These are phyloP conservation scores for Acmispon strigosus DNA, from an alignment of 306 rosid species.

Conservation along the genomic window DNA sequence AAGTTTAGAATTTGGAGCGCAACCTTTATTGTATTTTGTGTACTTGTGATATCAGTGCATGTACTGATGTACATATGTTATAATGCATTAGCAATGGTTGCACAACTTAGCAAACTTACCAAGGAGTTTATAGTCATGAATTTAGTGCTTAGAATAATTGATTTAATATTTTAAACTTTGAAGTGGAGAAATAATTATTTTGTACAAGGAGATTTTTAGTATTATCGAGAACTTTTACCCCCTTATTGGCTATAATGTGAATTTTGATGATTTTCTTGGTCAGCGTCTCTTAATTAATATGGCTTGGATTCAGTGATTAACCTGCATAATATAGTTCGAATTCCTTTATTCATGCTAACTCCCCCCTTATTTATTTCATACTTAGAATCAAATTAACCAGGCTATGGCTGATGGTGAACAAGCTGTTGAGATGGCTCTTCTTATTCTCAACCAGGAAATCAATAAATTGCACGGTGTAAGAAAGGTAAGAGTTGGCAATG, in stretches of 20 bases:
- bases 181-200: background rate
- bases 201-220: background rate
- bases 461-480: constrained; percentile 55
- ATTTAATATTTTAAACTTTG: constrained; percentile 1
- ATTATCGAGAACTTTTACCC: background rate
- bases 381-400: constrained; percentile 66
- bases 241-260: background rate
- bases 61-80: background rate
- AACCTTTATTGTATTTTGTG: constrained; percentile 1
- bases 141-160: background rate
- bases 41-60: background rate
- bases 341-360: constrained; percentile 27
- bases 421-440: constrained; percentile 73
- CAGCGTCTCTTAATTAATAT: background rate
- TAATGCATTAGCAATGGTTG: background rate
- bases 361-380: constrained; percentile 25
- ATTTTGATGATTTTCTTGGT: background rate
- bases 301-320: background rate
- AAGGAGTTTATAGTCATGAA: background rate
- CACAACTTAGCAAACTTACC: background rate
- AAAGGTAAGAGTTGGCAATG: constrained; percentile 47
- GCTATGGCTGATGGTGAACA: constrained; percentile 60
- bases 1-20: background rate
- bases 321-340: constrained; percentile 3
- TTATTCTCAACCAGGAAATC: constrained; percentile 69